phyloP scores from a whole-genome alignment of 306 rosid species.

The Carpinus viminea region DNA sequence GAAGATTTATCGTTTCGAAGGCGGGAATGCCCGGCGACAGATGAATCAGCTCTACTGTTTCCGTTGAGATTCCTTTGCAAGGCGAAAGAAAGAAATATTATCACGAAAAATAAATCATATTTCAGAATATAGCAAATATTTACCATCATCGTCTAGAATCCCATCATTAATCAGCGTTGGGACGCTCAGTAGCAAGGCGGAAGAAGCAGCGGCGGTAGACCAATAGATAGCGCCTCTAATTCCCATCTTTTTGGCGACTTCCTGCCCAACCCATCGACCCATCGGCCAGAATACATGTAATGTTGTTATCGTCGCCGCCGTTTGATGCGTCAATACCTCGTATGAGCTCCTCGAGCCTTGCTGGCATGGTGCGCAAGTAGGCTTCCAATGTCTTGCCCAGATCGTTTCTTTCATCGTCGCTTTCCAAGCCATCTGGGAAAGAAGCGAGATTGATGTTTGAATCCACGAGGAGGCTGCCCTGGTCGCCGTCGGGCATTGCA shows the following conservation, averaged over 20 bases:
- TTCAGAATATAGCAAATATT: neutral
- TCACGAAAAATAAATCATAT: too few species aligned
- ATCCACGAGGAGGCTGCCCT: neutral
- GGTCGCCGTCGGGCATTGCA: neutral
- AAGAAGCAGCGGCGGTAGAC: slow-evolving; percentile 46
- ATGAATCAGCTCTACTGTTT: neutral
- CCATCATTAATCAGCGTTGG: slow-evolving; percentile 39
- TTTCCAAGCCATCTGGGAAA: slow-evolving; percentile 36
- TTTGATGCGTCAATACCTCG: slow-evolving; percentile 22
- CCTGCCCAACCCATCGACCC: slow-evolving; percentile 33
- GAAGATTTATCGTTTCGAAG: slow-evolving; percentile 14
- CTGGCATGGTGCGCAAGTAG: slow-evolving; percentile 28
- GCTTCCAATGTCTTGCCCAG: neutral
- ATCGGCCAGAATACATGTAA: slow-evolving; percentile 37
- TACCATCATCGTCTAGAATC: slow-evolving; percentile 37
- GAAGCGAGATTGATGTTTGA: slow-evolving; percentile 18
- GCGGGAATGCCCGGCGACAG: slow-evolving; percentile 26
- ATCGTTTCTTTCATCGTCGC: slow-evolving; percentile 43
- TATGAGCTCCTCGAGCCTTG: slow-evolving; percentile 47
- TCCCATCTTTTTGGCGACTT: slow-evolving; percentile 34
- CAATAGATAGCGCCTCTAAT: slow-evolving; percentile 37
- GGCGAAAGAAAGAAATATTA: too few species aligned
- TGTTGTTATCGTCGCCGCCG: neutral
- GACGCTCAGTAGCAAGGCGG: neutral
- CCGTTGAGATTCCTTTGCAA: too few species aligned